Evolutionary conservation across 1,284 basidiomycete genomes (phyloP), one percentile per base, ranked within the genome.

Genomic region (Cystobasidiaceae sp.): DNA sequence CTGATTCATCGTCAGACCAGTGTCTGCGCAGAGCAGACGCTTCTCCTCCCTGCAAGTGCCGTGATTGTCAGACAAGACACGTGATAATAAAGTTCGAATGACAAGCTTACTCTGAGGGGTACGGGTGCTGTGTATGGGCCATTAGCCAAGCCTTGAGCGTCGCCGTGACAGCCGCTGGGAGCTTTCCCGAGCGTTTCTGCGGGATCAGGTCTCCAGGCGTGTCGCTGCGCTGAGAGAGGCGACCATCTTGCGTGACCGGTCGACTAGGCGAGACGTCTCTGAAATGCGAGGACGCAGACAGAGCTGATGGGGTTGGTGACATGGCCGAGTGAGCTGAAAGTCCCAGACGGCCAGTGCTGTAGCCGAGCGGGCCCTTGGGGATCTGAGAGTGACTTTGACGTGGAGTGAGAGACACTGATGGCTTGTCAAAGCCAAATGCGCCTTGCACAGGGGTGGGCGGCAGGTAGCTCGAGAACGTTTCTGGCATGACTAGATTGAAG

Each of bases 1-100:
- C 30, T 64, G 61, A 19, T 56, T 64, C 61, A 64, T 64, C 15
- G 51, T 64, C 9, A 64, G 52, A 19, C 34, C 30, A 23, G 61
- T 64, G 19, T 48, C 41, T 15, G 39, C 30, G 43, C 61, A 64
- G 2, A 64, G 43, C 8, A 23, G 9, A n/a, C 61, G 51, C 39
- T 64, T 64, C 44, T 64, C 61, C 30, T 64, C 61, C 43, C 61
- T 64, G 34, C 23, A n/a, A 15, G 37, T 13, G 25, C 8, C 19
- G 27, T 19, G 33, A 27, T 11, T 27, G 49, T 41, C 13, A 6
- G 6, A 28, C 7, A 21, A 27, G 34, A n/a, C 13, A 27, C 17
- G 6, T 27, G n/a, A 15, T 9, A 9, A 9, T 28, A 25, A 9
- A 6, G 37, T 7, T 11, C 30, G 7, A 15, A 46, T 19, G 2